Evolutionary conservation across 1,284 basidiomycete species (phyloP).

Genomic region (Rhodotorula sp.): DNA sequence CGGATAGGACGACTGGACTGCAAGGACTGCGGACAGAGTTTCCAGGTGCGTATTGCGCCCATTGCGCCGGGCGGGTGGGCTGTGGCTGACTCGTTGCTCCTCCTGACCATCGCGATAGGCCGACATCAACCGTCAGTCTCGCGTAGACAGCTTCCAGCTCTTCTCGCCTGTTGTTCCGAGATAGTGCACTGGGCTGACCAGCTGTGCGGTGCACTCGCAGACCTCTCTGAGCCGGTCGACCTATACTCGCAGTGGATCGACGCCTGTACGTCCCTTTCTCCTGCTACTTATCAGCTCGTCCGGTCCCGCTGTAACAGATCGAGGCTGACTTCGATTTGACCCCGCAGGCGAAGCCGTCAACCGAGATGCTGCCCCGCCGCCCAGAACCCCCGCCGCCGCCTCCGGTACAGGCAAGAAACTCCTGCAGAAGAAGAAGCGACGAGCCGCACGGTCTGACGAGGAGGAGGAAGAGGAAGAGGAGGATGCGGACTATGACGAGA

Average conservation of each 20-base stretch:
- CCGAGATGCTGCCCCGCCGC: not conserved
- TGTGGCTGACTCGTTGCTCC: not conserved
- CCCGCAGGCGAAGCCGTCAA: constrained; percentile 20
- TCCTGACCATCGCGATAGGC: constrained; percentile 39
- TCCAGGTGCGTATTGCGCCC: constrained; percentile 34
- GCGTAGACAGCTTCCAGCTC: too few species aligned
- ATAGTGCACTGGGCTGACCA: too few species aligned
- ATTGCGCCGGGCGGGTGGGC: too few species aligned
- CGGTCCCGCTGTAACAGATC: not conserved
- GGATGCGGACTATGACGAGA: not conserved
- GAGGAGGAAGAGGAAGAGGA: constrained; percentile 12
- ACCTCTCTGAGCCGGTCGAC: constrained; percentile 51
- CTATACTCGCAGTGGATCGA: constrained; percentile 53
- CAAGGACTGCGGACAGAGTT: constrained; percentile 48
- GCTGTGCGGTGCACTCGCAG: constrained; percentile 19
- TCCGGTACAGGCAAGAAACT: not conserved
- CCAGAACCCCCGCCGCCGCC: not conserved
- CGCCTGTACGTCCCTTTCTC: constrained; percentile 47
- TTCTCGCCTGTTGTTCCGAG: too few species aligned
- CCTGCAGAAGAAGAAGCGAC: not conserved
- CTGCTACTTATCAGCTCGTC: not conserved
- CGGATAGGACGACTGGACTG: constrained; percentile 50
- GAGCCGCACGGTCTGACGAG: not conserved
- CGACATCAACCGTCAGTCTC: constrained; percentile 42
- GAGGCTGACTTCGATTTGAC: not conserved